phyloP scores from a whole-genome alignment of 176 grass and related monocot genomes.

The Alopecurus myosuroides region DNA sequence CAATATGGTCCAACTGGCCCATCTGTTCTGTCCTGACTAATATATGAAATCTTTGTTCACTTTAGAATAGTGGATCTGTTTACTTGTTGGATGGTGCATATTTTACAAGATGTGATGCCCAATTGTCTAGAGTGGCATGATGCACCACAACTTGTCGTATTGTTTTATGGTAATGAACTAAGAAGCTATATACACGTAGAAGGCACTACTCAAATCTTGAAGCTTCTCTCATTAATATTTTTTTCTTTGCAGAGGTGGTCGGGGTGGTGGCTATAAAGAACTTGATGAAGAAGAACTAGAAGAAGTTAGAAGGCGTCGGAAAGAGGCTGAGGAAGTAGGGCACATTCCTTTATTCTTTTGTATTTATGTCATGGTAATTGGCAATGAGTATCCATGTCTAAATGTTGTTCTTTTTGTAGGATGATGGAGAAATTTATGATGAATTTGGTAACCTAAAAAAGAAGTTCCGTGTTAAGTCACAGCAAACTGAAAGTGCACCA shows the following conservation, averaged over 20 bases:
- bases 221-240: not conserved
- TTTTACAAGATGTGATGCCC: not conserved
- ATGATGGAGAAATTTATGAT: constrained; percentile 99
- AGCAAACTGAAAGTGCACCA: constrained; percentile 45
- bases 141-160: not conserved
- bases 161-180: not conserved
- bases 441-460: constrained; percentile 99
- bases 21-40: not conserved
- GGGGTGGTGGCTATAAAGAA: constrained; percentile 94
- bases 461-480: constrained; percentile 88
- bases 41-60: not conserved
- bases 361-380: not conserved
- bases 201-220: not conserved
- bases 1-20: not conserved
- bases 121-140: not conserved
- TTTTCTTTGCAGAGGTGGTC: constrained; percentile 60
- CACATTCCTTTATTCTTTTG: not conserved
- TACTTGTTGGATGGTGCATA: not conserved
- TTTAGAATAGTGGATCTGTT: not conserved
- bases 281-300: constrained; percentile 97
- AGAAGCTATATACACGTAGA: not conserved
- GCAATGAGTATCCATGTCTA: constrained; percentile 14
- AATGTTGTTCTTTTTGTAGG: constrained; percentile 48
- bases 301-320: constrained; percentile 82
- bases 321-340: constrained; percentile 85